Base-by-base conservation (phyloP, 2,329 filamentous ascomycete species). In the Hypoxylon sp. region DNA sequence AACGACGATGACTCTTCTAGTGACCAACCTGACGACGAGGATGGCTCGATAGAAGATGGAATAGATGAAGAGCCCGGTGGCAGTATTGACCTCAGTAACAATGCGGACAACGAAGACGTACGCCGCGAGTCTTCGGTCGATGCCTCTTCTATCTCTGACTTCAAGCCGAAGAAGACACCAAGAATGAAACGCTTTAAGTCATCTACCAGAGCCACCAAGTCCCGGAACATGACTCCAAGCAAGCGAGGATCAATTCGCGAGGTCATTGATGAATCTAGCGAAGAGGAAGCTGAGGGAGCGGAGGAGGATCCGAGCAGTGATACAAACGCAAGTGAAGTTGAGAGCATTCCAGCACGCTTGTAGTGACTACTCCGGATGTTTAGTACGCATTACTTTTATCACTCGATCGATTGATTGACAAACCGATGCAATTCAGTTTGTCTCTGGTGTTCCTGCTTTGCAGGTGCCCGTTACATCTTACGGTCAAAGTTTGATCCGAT, bases 241-340 rank as follows among this genome's bases (percentile, higher is more conserved):
- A 63, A 60, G 17, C 34, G 2, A 14, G 69, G 48, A 28, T 45
- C 52, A 25, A 52, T 36, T 13, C 51, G 19, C 10, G 23, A 25
- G 36, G 30, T 51, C 11, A 17, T 57, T 11, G 50, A 52, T 10
- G 46, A 70, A 14, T 58, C 61, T 28, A 58, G 61, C 25, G 53
- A 65, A n/a, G 63, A 49, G 4, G 45, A 71, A 25, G n/a, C 28
- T 25, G 11, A 51, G 13, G 63, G 58, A 14, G 67, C 60, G 4
- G 56, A 43, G 5, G 67, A 71, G 3, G 66, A 72, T 6, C 38
- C 69, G 21, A 77, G 76, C 65, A 77, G 76, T 17, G 73, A 78
- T 51, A 78, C 76, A 6, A 76, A 77, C 62, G 76, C 76, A 9
- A 77, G 76, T 19, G 68, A 74, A 7, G 76, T 72, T 4, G 69